These are phyloP conservation scores for Diaporthe australafricana DNA, from an alignment of 2,329 filamentous ascomycete species.

Conservation along the genomic window DNA sequence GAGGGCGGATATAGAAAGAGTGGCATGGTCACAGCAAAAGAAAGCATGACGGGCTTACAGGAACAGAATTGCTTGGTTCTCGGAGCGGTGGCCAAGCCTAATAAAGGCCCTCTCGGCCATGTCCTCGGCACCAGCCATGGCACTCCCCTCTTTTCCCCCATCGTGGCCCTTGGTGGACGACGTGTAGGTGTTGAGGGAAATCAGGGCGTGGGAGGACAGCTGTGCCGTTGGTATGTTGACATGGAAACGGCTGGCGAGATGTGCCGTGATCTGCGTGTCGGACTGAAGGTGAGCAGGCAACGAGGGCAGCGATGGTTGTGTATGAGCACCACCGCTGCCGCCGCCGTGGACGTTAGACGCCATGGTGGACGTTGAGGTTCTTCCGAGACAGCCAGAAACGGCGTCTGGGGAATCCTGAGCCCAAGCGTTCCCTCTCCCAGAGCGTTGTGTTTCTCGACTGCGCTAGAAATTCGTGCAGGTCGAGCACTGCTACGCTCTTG, in stretches of 20 bases:
- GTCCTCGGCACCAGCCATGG: constrained; percentile 92
- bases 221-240: constrained; percentile 87
- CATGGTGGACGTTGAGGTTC: constrained; percentile 59
- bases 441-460: constrained; percentile 7
- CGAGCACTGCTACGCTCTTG: constrained; percentile 14
- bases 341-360: constrained; percentile 67
- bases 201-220: constrained; percentile 90
- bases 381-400: constrained; percentile 42
- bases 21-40: not conserved
- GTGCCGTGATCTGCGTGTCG: constrained; percentile 77
- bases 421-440: constrained; percentile 9
- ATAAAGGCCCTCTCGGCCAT: constrained; percentile 88
- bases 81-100: constrained; percentile 85
- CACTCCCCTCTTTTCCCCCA: constrained; percentile 91
- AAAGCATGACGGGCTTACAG: constrained; percentile 75
- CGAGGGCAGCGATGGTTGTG: constrained; percentile 87
- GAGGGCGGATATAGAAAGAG: not conserved
- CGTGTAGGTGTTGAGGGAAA: constrained; percentile 95
- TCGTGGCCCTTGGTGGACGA: constrained; percentile 88
- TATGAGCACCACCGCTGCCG: constrained; percentile 72
- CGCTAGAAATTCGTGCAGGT: not conserved
- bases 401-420: constrained; percentile 36
- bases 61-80: constrained; percentile 94
- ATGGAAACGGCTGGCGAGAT: constrained; percentile 91
- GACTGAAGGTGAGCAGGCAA: constrained; percentile 84